Percentiles rank a stretch among this genome's conserved stretches.
Evolutionary conservation across 306 rosid species (phyloP).

Genomic region (Rosa chinensis): DNA sequence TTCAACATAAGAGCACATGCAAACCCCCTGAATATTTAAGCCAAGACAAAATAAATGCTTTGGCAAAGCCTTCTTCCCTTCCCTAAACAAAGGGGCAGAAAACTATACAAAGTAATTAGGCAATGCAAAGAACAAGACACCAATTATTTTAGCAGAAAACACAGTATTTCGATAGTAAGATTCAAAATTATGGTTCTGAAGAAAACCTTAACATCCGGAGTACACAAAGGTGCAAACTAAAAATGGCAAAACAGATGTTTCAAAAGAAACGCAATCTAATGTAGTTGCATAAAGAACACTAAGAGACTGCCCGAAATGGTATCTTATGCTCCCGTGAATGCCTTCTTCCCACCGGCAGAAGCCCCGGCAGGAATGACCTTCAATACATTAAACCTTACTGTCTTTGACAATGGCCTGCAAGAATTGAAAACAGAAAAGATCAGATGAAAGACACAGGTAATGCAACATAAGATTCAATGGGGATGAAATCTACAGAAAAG

Average conservation of each 20-base stretch:
- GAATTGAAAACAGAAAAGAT: background rate
- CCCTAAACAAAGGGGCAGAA: no score
- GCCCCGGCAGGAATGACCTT: conserved; percentile 69
- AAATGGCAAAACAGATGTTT: conserved; percentile 17
- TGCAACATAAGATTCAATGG: background rate
- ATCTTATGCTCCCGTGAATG: conserved; percentile 56
- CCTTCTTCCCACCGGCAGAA: conserved; percentile 58
- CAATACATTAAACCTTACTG: conserved; percentile 65
- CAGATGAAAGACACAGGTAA: background rate
- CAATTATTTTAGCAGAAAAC: background rate
- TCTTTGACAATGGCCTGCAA: conserved; percentile 64
- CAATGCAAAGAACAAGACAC: no score
- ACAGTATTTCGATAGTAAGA: background rate
- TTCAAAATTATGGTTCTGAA: conserved; percentile 10
- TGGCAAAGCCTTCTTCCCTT: no score
- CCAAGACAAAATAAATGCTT: no score
- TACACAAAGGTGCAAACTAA: background rate
- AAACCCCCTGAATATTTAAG: no score
- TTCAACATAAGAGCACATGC: no score
- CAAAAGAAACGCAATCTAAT: conserved; percentile 30
- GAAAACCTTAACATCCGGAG: background rate
- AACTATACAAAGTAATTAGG: no score
- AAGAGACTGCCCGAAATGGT: background rate
- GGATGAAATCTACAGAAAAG: background rate
- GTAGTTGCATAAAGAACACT: conserved; percentile 24